phyloP scores from a whole-genome alignment of 768 basidiomycete species.

The Hypholoma fasciculare region DNA sequence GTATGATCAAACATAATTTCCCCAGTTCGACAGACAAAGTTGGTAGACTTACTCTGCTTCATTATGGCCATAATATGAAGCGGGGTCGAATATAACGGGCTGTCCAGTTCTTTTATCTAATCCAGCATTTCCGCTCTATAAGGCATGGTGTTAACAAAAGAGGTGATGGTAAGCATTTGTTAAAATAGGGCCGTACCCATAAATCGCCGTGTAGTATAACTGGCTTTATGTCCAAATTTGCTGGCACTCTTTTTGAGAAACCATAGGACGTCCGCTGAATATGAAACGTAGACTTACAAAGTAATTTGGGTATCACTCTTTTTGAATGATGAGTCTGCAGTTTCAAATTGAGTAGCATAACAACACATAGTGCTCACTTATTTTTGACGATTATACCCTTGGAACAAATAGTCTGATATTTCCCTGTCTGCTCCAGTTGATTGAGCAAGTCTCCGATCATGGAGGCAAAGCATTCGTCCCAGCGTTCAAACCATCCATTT shows the following conservation, averaged over 20 bases:
- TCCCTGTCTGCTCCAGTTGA: conserved; percentile 39
- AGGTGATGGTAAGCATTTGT: background rate
- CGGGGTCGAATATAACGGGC: conserved; percentile 77
- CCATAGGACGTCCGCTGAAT: background rate
- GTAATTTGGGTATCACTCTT: conserved; percentile 74
- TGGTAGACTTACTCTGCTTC: conserved; percentile 69
- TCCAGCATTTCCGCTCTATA: conserved; percentile 74
- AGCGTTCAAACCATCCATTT: conserved; percentile 73
- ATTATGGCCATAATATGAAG: conserved; percentile 78
- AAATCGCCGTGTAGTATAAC: conserved; percentile 79
- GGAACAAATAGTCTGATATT: conserved; percentile 43
- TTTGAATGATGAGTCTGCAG: background rate
- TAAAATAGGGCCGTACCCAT: conserved; percentile 51
- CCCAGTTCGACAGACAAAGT: background rate
- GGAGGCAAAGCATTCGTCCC: conserved; percentile 67
- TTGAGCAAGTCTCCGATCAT: conserved; percentile 61
- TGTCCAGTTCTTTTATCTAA: conserved; percentile 49
- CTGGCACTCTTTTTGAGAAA: conserved; percentile 19
- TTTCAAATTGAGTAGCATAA: background rate
- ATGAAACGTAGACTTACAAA: conserved; percentile 31
- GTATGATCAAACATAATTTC: background rate
- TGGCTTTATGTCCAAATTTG: conserved; percentile 56
- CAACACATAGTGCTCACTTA: conserved; percentile 13
- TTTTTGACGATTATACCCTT: conserved; percentile 51
- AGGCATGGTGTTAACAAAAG: background rate